These are phyloP conservation scores for Alternaria atra DNA, from an alignment of 2,329 filamentous ascomycete species.

Conservation along the genomic window DNA sequence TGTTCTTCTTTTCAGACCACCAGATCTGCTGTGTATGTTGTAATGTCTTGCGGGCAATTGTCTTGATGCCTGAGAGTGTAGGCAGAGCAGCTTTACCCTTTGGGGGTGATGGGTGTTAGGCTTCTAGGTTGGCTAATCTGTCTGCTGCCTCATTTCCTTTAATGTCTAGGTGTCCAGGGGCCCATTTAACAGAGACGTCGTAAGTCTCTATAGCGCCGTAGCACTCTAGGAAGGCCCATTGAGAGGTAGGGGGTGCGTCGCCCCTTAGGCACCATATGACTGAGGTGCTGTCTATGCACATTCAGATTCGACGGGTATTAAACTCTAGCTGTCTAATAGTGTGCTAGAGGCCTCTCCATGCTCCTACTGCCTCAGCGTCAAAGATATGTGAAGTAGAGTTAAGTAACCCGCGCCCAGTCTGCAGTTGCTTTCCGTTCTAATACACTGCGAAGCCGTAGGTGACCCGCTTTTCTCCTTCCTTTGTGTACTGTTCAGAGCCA, in stretches of 20 bases:
- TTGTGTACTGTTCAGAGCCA: slow-evolving; percentile 8
- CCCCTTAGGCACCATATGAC: slow-evolving; percentile 14
- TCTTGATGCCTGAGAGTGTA: slow-evolving; percentile 2
- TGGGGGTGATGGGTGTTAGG: neutral
- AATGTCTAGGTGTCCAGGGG: slow-evolving; percentile 6
- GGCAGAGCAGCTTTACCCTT: neutral
- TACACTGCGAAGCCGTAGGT: slow-evolving; percentile 13
- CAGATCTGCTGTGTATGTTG: neutral
- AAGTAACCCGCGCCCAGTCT: slow-evolving; percentile 3
- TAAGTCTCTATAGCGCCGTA: slow-evolving; percentile 3
- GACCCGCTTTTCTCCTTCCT: slow-evolving; percentile 1
- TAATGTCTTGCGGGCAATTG: neutral
- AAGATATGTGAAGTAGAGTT: slow-evolving; percentile 6
- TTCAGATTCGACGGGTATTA: slow-evolving; percentile 1
- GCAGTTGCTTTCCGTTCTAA: neutral
- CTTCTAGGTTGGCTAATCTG: slow-evolving; percentile 1
- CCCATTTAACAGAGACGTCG: slow-evolving; percentile 1
- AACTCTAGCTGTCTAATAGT: neutral
- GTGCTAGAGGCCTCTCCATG: slow-evolving; percentile 4
- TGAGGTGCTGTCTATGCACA: slow-evolving; percentile 17
- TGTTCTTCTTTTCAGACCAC: slow-evolving; percentile 3
- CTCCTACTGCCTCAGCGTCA: slow-evolving; percentile 11
- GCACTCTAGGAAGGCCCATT: slow-evolving; percentile 17
- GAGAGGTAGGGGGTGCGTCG: slow-evolving; percentile 1
- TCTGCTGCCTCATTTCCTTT: neutral